Evolutionary conservation across 1,139 yeast species (phyloP), one percentile per base, ranked within the genome.

Genomic region (Blastobotrys petasosporus): DNA sequence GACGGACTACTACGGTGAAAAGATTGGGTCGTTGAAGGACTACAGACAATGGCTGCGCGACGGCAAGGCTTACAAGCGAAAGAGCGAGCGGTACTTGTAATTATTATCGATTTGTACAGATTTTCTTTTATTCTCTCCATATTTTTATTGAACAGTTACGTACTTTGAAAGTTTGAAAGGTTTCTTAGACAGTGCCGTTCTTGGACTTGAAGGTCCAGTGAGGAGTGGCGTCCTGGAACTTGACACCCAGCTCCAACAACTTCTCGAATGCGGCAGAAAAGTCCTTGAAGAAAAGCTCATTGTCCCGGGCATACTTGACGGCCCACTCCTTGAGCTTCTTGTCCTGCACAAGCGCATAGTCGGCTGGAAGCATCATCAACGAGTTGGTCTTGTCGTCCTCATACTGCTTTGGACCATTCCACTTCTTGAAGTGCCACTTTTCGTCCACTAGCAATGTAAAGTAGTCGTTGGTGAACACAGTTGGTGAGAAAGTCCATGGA

Each of bases 1-100:
- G 37, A 97, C 97, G 15, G 98, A 92, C 65, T 94, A 88, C 68
- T 92, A 92, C 62, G 98, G 98, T 31, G 98, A 92, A 68, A 85
- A 86, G 67, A 90, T 92, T 53, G 87, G 88, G 49, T 83, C 94
- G 38, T 69, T 90, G 62, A 78, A 80, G 58, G 92, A 81, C 56
- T 92, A 92, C 68, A 83, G 88, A 67, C 94, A 86, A 64, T 92
- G 98, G 98, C 75, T 92, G 58, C 79, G 97, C 60, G 97, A 92
- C 65, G 86, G 96, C 59, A 83, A 86, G 61, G 92, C 95, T 25
- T 92, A 83, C 71, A 79, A 82, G 62, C 81, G 94, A 71, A 88
- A 87, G 71, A 76, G 90, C 16, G 79, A 79, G 65, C 92, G 84
- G 61, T 88, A 87, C 62, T 71, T 87, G 67, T 83, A 62, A 64